Base-by-base conservation (phyloP, 2,329 filamentous ascomycete genomes). In the Sporothrix pseudoabietina region DNA sequence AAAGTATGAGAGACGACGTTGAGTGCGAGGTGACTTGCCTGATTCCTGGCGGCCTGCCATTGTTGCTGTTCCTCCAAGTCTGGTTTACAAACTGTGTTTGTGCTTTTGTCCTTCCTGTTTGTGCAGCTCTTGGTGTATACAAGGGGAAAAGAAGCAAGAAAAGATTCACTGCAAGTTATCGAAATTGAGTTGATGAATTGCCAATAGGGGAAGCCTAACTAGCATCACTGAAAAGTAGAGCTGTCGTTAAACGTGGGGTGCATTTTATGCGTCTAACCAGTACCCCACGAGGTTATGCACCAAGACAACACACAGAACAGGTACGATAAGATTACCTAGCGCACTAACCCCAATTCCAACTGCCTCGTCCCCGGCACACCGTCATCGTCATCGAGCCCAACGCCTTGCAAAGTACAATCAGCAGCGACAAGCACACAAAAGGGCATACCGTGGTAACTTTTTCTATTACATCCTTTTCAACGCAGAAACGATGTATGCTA, bases 401-500 rank as follows among this genome's bases (percentile, higher is more conserved):
- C 44, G 5, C 41, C 32, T 10, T 35, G 26, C 26, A 26, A 26
- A 26, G 26, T 26, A n/a, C 35, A 30, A 59, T 41, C 6, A 32
- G 19, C 39, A 19, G 12, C 30, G 2, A 30, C 68, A 26, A 10
- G 2, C 6, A 16, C 68, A 26, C 35, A 1, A 57, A 26, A n/a
- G 6, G 32, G n/a, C 35, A 47, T 65, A 47, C 7, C 19, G n/a
- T 10, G 26, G n/a, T n/a, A 44, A 5, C 14, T 6, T 30, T 39
- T 9, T 57, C n/a, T 2, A 44, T 41, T 14, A 26, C 1, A 26
- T 26, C 1, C 26, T 55, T 16, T 1, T 39, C 52, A 54, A 39
- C 39, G 26, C 10, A 10, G 19, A 49, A 12, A 61, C 59, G 7
- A 82, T 85, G 74, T 85, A 87, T 74, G 81, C 85, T 5, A 84